Evolutionary conservation across 1,284 basidiomycete genomes (phyloP), one percentile per base, ranked within the genome.

Genomic region (Ganoderma boninense): DNA sequence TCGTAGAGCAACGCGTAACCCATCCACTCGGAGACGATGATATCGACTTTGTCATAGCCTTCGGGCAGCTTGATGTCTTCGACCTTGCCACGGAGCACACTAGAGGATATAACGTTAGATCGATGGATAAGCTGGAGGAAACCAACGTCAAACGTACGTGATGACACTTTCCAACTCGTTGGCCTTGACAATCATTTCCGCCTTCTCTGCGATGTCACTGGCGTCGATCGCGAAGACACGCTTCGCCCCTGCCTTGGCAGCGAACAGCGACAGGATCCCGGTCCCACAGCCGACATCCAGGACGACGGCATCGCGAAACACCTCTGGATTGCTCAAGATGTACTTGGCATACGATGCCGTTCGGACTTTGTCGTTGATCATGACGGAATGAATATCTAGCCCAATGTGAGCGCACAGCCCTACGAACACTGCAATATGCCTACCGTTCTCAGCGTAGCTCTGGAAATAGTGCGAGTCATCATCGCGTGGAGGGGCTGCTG

Each of bases 11-110:
- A 85, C 44, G 93, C 94, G 78, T 97, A 97, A 4, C 95, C 95
- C 97, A 99, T 99, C 97, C 97, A 99, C 82, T 99, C 97, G 40
- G 95, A 97, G 64, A 99, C 87, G 79, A 99, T 96, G 65, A 99
- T 88, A 80, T 99, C 97, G 44, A 99, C 97, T 64, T 95, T 87
- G 18, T 89, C 85, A 61, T 92, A 84, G 38, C 82, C 89, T 32
- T 91, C 89, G 2, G 95, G 92, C 0, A 95, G 82, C 10, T 81
- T 81, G 69, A 98, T 91, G 54, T 96, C 90, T 81, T 98, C 97
- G 2, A 98, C 87, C 80, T 97, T 97, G 56, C 95, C 95, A 66
- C 88, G 90, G 72, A 97, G 89, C 35, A 98, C 95, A 2, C 91
- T 92, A 20, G 1, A 14, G 2, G 29, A 4, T 4, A 4, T 4